Conservation (phyloP, 1,284 basidiomycete genomes). For the Apiotrichum veenhuisii region DNA sequence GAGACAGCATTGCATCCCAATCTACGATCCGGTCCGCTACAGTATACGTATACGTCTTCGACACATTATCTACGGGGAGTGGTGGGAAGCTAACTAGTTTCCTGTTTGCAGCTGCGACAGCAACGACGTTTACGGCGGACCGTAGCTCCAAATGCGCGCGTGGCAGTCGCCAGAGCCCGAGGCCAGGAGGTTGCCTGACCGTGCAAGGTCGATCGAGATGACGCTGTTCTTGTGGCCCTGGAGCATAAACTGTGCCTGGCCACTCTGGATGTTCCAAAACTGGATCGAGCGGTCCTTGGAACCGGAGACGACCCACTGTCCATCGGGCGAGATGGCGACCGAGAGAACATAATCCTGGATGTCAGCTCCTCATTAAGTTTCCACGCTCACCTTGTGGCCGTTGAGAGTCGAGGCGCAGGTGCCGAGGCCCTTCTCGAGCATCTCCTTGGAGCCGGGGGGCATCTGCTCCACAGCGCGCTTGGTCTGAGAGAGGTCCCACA, state of each 20-base stretch:
- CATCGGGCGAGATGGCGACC: constrained; percentile 72
- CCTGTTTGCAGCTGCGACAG: background rate
- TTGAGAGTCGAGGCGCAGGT: constrained; percentile 71
- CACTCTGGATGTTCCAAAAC: constrained; percentile 77
- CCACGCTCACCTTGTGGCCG: constrained; percentile 69
- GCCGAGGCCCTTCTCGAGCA: constrained; percentile 50
- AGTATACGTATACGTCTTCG: constrained; percentile 6
- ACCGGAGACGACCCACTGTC: constrained; percentile 81
- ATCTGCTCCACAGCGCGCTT: constrained; percentile 39
- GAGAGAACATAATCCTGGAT: constrained; percentile 50
- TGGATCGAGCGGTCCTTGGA: constrained; percentile 86
- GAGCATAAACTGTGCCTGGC: constrained; percentile 73
- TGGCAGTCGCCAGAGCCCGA: constrained; percentile 85
- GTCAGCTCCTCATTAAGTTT: background rate
- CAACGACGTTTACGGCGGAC: constrained; percentile 14
- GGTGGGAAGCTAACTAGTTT: background rate
- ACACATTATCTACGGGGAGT: constrained; percentile 1
- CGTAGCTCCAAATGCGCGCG: constrained; percentile 66
- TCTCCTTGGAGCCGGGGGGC: constrained; percentile 31
- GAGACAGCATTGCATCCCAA: constrained; percentile 4
- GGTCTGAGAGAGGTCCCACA: constrained; percentile 67
- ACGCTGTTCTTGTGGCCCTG: constrained; percentile 90
- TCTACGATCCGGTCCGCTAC: constrained; percentile 2
- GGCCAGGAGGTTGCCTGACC: constrained; percentile 68
- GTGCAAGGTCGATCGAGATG: constrained; percentile 77